phyloP scores from a whole-genome alignment of 306 rosid genomes.

The Vigna hirtella region DNA sequence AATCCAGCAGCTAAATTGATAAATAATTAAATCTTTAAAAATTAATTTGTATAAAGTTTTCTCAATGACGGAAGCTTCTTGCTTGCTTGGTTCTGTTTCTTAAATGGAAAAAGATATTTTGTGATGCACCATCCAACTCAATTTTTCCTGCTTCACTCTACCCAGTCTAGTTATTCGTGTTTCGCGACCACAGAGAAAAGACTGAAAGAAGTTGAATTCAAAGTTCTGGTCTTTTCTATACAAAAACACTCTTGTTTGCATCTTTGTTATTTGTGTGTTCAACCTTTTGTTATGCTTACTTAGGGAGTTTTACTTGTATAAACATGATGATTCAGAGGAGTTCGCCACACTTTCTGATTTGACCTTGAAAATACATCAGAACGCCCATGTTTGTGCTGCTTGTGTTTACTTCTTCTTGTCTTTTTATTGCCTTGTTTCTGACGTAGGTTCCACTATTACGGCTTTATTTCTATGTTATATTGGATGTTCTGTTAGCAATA shows the following conservation, averaged over 20 bases:
- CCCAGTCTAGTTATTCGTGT: constrained; percentile 36
- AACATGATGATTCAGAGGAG: constrained; percentile 48
- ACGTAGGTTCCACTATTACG: constrained; percentile 47
- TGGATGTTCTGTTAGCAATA: constrained; percentile 48
- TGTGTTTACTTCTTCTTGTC: constrained; percentile 40
- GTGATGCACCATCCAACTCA: constrained; percentile 46
- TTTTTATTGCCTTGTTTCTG: constrained; percentile 60
- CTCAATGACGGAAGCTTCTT: too few species aligned
- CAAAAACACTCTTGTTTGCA: constrained; percentile 40
- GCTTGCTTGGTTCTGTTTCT: too few species aligned
- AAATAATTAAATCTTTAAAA: too few species aligned
- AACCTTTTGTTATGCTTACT: constrained; percentile 52
- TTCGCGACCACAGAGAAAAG: constrained; percentile 38
- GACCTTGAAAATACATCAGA: constrained; percentile 38
- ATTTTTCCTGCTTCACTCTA: constrained; percentile 57
- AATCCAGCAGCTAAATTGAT: too few species aligned
- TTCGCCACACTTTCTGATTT: constrained; percentile 56
- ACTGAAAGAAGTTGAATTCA: constrained; percentile 37
- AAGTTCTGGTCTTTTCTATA: constrained; percentile 24
- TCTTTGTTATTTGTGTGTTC: constrained; percentile 42
- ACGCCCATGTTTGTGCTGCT: constrained; percentile 51
- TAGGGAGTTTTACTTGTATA: constrained; percentile 55
- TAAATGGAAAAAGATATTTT: background rate
- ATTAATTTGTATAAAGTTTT: too few species aligned
- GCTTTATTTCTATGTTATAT: constrained; percentile 58